These are phyloP conservation scores for baker's yeast (Saccharomyces cerevisiae) DNA, from an alignment of 805 yeast genomes.

Conservation along the genomic window DNA sequence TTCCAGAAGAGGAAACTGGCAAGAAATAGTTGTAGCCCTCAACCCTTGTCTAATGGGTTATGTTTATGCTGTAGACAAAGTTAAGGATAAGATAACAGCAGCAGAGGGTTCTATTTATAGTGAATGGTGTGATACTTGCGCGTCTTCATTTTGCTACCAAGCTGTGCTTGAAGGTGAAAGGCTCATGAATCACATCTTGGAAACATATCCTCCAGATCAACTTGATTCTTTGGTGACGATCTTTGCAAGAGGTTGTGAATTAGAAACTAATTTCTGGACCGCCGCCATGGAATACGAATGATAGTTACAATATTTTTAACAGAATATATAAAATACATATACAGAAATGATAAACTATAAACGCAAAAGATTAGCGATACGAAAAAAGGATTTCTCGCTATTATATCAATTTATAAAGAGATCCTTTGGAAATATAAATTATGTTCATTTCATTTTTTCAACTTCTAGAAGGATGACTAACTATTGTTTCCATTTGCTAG, in stretches of 20 bases:
- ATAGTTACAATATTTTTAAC: background rate
- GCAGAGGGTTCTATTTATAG: slow-evolving; percentile 22
- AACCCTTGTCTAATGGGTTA: slow-evolving; percentile 75
- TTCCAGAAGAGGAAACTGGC: slow-evolving; percentile 48
- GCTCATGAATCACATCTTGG: slow-evolving; percentile 39
- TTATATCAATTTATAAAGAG: too few relatives aligned
- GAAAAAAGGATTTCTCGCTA: too few relatives aligned
- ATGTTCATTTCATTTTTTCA: too few relatives aligned
- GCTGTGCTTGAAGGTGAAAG: slow-evolving; percentile 46
- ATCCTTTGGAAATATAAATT: too few relatives aligned
- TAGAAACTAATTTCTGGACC: slow-evolving; percentile 68
- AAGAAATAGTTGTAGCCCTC: slow-evolving; percentile 57
- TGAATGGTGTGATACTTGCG: slow-evolving; percentile 58
- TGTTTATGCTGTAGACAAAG: slow-evolving; percentile 42
- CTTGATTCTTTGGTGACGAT: slow-evolving; percentile 46
- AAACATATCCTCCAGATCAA: slow-evolving; percentile 36
- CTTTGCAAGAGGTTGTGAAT: slow-evolving; percentile 47
- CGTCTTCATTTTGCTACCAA: slow-evolving; percentile 45
- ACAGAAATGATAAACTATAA: too few relatives aligned
- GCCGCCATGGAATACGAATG: slow-evolving; percentile 30
- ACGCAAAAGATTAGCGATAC: too few relatives aligned
- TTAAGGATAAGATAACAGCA: slow-evolving; percentile 29
- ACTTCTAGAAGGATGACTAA: too few relatives aligned
- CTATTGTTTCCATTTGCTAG: too few relatives aligned
- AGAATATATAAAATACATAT: too few relatives aligned